Evolutionary conservation across 1,284 basidiomycete genomes (phyloP), one percentile per base, ranked within the genome.

Genomic region (Sparassis latifolia): DNA sequence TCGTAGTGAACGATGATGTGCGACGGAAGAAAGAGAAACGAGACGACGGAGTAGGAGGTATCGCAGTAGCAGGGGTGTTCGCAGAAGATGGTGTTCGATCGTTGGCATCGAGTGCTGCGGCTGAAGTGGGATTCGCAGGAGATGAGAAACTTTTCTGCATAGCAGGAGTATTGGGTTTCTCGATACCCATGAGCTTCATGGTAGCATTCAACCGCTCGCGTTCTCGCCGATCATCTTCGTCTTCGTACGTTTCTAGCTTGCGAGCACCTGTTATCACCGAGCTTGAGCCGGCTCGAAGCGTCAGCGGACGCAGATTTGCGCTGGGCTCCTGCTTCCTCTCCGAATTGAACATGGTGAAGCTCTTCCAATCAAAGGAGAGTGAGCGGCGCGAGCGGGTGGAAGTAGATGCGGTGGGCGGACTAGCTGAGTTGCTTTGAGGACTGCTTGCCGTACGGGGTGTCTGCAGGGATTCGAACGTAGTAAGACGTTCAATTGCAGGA

Each of bases 141-240:
- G 70, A 63, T 7, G 73, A 75, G 48, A 67, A 66, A 52, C 69
- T 73, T 58, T 75, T 77, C 58, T 72, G 67, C 51, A 74, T 61
- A 10, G 68, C 65, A 6, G 67, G 60, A 1, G 71, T 66, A 33
- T 71, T 64, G 42, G 84, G 81, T 61, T 71, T 72, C 47, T 91
- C 82, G 51, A 94, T 89, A 6, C 92, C 92, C 89, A 94, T 92
- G 33, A 95, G 73, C 67, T 92, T 92, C 85, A 95, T 87, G 9
- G 89, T 89, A 9, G 92, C 91, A 60, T 89, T 77, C 52, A 94
- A 72, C 10, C 90, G 80, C 66, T 93, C 90, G 51, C 92, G 76
- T 66, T 94, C 92, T 52, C 77, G 77, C 44, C 80, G 76, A 61
- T 96, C 92, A 52, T 95, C 89, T 47, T 95, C 92, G 60, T 93